These are phyloP conservation scores for Mycena kentingensis DNA, from an alignment of 768 basidiomycete species.

Conservation along the genomic window DNA sequence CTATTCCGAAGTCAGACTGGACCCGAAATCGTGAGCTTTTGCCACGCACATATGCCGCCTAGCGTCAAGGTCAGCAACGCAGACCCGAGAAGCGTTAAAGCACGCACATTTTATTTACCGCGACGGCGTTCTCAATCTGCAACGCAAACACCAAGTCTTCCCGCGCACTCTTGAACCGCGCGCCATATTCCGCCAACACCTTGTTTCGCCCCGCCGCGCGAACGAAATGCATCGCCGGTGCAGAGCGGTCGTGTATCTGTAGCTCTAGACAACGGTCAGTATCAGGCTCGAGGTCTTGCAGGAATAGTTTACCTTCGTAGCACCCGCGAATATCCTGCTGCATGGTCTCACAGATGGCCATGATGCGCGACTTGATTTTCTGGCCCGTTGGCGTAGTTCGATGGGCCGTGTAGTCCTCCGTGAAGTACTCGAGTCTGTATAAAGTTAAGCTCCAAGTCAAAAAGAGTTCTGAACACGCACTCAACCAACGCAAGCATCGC, in stretches of 20 bases:
- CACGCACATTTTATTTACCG: conserved; percentile 2
- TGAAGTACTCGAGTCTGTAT: conserved; percentile 2
- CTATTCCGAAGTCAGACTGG: background rate
- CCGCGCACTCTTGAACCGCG: conserved; percentile 6
- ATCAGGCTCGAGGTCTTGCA: background rate
- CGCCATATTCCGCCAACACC: conserved; percentile 3
- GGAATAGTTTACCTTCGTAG: background rate
- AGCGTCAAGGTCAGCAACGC: background rate
- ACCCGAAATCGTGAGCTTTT: background rate
- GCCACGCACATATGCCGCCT: background rate
- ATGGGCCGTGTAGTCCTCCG: background rate
- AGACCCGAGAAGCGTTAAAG: background rate
- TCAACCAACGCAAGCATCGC: conserved; percentile 6
- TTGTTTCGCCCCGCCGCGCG: background rate
- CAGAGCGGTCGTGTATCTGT: background rate
- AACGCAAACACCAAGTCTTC: conserved; percentile 3
- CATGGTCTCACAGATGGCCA: conserved; percentile 1
- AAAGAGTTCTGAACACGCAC: background rate
- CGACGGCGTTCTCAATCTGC: conserved; percentile 6
- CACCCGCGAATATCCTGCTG: conserved; percentile 2
- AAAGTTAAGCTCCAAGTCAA: background rate
- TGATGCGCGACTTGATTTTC: conserved; percentile 2
- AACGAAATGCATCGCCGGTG: background rate
- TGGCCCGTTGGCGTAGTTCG: conserved; percentile 4
- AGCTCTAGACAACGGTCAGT: background rate